Conservation (phyloP, 2,329 filamentous ascomycete genomes). For the Penicillium paneum region DNA sequence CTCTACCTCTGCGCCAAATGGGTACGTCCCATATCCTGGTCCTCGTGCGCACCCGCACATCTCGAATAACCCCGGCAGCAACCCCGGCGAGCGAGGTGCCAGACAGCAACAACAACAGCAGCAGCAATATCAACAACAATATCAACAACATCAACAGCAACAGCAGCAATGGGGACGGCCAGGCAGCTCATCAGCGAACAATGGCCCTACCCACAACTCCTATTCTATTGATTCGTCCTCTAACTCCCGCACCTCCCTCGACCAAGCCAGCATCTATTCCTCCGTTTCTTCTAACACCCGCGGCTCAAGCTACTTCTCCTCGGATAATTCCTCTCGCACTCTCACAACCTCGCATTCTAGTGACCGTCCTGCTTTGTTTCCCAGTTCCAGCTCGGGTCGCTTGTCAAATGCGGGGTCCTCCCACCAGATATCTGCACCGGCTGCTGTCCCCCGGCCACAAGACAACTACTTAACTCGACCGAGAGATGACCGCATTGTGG, state of each 20-base stretch:
- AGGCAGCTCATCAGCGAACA: constrained; percentile 55
- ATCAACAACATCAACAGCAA: constrained; percentile 60
- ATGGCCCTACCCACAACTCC: constrained; percentile 55
- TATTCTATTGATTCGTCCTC: constrained; percentile 54
- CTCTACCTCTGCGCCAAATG: constrained; percentile 48
- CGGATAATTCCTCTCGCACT: constrained; percentile 50
- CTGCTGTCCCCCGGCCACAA: constrained; percentile 30
- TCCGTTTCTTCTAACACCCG: constrained; percentile 58
- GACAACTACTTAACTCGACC: constrained; percentile 43
- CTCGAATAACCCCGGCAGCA: constrained; percentile 58
- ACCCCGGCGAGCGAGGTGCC: constrained; percentile 64
- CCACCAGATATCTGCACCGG: constrained; percentile 31
- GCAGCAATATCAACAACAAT: too few relatives aligned
- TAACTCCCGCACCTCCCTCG: constrained; percentile 57
- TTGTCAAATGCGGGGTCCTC: constrained; percentile 31
- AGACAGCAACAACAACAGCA: constrained; percentile 38
- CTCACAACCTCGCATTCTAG: constrained; percentile 38
- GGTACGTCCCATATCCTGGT: constrained; percentile 56
- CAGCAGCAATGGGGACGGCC: constrained; percentile 71
- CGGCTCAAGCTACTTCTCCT: constrained; percentile 55
- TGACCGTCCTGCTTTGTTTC: constrained; percentile 32
- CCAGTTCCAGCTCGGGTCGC: constrained; percentile 27
- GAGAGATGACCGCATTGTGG: constrained; percentile 67
- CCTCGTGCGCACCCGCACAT: constrained; percentile 59
- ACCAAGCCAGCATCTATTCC: constrained; percentile 64